phyloP scores from a whole-genome alignment of 2,329 filamentous ascomycete species.

The Blastomyces percursus region DNA sequence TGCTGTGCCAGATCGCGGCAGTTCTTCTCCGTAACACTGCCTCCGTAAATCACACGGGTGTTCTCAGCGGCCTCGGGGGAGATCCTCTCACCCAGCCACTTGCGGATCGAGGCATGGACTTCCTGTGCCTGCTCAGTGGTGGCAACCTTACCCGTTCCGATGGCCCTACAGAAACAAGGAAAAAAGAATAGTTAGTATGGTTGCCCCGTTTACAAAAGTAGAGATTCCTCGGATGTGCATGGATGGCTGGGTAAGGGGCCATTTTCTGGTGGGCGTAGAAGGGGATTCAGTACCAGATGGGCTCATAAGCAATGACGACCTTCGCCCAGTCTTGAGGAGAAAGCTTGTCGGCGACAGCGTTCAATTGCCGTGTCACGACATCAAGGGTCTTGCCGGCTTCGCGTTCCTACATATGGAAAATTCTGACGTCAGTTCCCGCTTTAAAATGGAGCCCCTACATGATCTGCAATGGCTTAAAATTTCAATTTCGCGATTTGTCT shows the following conservation, averaged over 20 bases:
- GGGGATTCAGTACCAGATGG: constrained; percentile 72
- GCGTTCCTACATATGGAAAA: constrained; percentile 48
- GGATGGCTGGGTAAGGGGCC: neutral
- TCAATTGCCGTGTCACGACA: constrained; percentile 61
- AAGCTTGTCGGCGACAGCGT: constrained; percentile 60
- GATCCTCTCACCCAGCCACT: constrained; percentile 66
- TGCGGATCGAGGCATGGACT: constrained; percentile 81
- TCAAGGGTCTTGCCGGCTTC: constrained; percentile 76
- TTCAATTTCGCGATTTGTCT: neutral
- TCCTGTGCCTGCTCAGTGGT: constrained; percentile 85
- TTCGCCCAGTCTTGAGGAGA: constrained; percentile 74
- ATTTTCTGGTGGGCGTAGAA: constrained; percentile 1
- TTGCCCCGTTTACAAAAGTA: neutral
- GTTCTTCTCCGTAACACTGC: constrained; percentile 97
- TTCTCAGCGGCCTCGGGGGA: constrained; percentile 69
- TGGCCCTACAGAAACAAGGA: constrained; percentile 39
- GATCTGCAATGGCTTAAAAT: neutral
- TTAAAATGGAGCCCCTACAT: neutral
- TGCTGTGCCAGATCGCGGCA: constrained; percentile 84
- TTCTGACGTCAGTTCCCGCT: constrained; percentile 4
- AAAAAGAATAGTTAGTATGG: constrained; percentile 3
- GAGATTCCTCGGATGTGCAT: too few species aligned
- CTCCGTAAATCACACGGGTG: constrained; percentile 92
- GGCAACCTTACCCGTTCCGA: constrained; percentile 87
- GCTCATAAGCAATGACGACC: constrained; percentile 96